Evolutionary conservation across 306 rosid genomes (phyloP).

Genomic region (Malus asiatica): DNA sequence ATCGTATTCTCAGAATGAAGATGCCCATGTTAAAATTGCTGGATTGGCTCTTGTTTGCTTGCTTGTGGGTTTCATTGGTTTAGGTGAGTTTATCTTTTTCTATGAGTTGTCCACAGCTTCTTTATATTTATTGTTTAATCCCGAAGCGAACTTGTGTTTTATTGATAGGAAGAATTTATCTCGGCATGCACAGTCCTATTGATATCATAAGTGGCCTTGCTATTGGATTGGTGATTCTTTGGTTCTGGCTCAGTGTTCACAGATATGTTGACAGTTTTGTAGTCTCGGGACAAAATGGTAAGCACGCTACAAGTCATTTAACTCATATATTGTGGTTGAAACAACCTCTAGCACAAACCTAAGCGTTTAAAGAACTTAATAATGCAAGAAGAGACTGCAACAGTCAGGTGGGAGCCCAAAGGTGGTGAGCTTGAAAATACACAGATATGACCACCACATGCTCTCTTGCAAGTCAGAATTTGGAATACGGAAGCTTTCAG

Average conservation of each 20-base stretch:
- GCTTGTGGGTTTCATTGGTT: conserved; percentile 71
- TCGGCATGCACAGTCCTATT: conserved; percentile 91
- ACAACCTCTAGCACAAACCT: background rate
- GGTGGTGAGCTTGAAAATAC: background rate
- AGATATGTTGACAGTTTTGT: conserved; percentile 59
- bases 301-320: conserved; percentile 6
- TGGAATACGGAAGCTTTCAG: background rate
- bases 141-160: conserved; percentile 18
- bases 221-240: conserved; percentile 62
- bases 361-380: background rate
- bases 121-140: conserved; percentile 11
- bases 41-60: conserved; percentile 59
- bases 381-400: background rate
- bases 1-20: conserved; percentile 52
- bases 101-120: conserved; percentile 1
- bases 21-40: conserved; percentile 27
- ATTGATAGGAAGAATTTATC: conserved; percentile 83
- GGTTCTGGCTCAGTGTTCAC: conserved; percentile 68
- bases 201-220: conserved; percentile 71
- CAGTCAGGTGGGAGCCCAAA: background rate
- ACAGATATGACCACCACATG: background rate
- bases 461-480: background rate
- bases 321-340: background rate
- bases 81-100: conserved; percentile 45
- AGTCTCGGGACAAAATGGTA: conserved; percentile 82